Base-by-base conservation (phyloP, 1,284 basidiomycete species). In the Wallemia hederae region DNA sequence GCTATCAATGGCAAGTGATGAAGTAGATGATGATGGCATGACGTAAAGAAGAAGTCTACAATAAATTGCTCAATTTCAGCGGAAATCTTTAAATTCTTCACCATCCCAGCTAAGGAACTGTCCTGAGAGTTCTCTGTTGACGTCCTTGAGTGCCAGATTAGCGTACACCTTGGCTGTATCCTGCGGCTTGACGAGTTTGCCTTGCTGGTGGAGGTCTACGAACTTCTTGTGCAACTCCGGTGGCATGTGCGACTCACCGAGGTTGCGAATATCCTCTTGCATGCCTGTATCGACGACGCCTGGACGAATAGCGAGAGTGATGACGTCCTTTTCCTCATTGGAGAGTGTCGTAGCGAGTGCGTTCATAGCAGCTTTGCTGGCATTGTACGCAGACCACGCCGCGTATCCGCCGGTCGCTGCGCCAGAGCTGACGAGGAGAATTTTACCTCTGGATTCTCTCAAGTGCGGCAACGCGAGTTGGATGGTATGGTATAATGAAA, bases 331-430 rank as follows among this genome's bases (percentile, higher is more conserved):
- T 68, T 92, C 87, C 69, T 91, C 89, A 63, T 78, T 77, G 2
- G 81, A 83, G 3, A 91, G 72, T 0, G 86, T 91, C 65, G 87
- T 85, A 61, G 61, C 65, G 29, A 91, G 73, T 24, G 83, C 81
- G 69, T 91, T 91, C 78, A 88, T 75, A 0, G 85, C 87, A 0
- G 87, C 87, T 69, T 87, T 86, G 62, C 75, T 73, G 15, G 84
- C 79, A 65, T 79, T 85, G 70, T 91, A 91, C 0, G 83, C 77
- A 1, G 72, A 82, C 84, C 84, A 89, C 0, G 79, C 80, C 0
- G 78, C 70, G 0, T 68, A 75, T n/a, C 75, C 77, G 34, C 81
- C 80, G 2, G 76, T 74, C 2, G 88, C 83, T 2, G 85, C 80
- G 5, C 88, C 88, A 26, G 83, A 85, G 65, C 82, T 85, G 27